Percentiles rank a stretch among this genome's conserved stretches.
Conservation (phyloP, 1,139 yeast species). For the Zygosaccharomyces sapae region DNA sequence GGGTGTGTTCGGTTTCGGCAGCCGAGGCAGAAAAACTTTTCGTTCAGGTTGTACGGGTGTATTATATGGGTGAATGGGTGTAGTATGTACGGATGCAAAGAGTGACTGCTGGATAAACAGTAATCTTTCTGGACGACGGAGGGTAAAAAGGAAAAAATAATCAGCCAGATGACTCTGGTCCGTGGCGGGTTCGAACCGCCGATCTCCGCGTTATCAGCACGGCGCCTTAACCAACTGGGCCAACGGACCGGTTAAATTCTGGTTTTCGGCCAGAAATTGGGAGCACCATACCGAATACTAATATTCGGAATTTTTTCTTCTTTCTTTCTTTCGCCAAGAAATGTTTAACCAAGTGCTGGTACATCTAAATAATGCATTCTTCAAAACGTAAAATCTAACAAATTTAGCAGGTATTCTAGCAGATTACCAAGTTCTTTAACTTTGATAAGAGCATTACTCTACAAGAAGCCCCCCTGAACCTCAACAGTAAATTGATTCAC, state of each 20-base stretch:
- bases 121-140: neutral
- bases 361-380: too few relatives aligned
- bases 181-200: conserved; percentile 1
- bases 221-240: neutral
- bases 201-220: neutral
- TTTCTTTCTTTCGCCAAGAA: too few relatives aligned
- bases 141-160: neutral
- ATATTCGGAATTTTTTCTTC: too few relatives aligned
- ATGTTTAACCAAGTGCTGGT: too few relatives aligned
- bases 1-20: neutral
- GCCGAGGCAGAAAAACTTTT: neutral
- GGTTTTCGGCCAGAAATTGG: too few relatives aligned
- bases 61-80: neutral
- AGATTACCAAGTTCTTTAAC: too few relatives aligned
- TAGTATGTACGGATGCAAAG: neutral
- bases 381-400: too few relatives aligned
- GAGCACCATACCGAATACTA: too few relatives aligned
- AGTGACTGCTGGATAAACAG: neutral
- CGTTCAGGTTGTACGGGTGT: neutral
- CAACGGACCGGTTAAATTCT: neutral
- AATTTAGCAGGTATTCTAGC: too few relatives aligned
- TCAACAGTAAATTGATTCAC: too few relatives aligned
- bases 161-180: neutral
- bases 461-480: too few relatives aligned
- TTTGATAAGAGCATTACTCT: too few relatives aligned